phyloP scores from a whole-genome alignment of 2,329 filamentous ascomycete species.

The Colletotrichum spaethianum region DNA sequence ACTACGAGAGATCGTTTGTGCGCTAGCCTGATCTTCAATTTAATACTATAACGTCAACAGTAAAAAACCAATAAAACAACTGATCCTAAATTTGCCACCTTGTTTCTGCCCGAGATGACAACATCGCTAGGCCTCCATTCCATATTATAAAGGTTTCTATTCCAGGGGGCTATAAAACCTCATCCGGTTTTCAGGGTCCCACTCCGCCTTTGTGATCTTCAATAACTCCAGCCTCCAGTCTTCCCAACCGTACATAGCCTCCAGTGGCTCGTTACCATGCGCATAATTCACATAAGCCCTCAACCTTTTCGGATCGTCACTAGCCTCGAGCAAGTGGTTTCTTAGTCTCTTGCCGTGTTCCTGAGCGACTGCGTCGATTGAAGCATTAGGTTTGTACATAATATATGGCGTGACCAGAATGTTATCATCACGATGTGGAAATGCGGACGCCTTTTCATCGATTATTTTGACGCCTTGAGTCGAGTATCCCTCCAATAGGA shows the following conservation, averaged over 20 bases:
- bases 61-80: neutral
- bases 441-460: conserved; percentile 49
- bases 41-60: neutral
- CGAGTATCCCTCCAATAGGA: conserved; percentile 43
- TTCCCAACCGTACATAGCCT: conserved; percentile 45
- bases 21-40: neutral
- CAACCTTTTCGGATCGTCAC: conserved; percentile 45
- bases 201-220: conserved; percentile 45
- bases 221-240: conserved; percentile 46
- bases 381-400: conserved; percentile 46
- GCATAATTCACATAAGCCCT: conserved; percentile 51
- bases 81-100: neutral
- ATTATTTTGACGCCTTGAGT: conserved; percentile 51
- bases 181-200: conserved; percentile 48
- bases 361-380: conserved; percentile 49
- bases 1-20: too few species aligned
- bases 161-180: conserved; percentile 46
- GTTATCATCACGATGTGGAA: conserved; percentile 56
- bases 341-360: conserved; percentile 47
- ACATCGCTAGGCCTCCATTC: neutral
- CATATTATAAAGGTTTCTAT: neutral
- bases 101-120: neutral
- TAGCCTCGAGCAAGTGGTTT: conserved; percentile 44
- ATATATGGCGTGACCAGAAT: conserved; percentile 50
- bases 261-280: conserved; percentile 48